phyloP scores from a whole-genome alignment of 768 basidiomycete genomes.

The Agrocybe pediades region DNA sequence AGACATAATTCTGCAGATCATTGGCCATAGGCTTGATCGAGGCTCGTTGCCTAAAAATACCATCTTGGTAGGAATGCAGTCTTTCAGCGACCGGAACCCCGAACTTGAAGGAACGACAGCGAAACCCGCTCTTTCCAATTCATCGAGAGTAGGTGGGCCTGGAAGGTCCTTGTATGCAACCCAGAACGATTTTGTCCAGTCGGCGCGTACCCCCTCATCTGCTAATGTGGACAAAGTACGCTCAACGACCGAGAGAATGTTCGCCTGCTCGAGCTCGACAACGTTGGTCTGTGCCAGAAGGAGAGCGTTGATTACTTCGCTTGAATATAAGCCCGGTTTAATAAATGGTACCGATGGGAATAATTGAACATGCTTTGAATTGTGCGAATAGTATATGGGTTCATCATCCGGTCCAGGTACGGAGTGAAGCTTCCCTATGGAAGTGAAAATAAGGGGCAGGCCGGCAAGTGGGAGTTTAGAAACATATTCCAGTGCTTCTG shows the following conservation, averaged over 20 bases:
- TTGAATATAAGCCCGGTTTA: not conserved
- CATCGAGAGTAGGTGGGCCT: slow-evolving; percentile 8
- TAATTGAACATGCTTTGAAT: not conserved
- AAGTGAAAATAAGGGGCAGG: slow-evolving; percentile 10
- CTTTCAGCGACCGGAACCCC: not conserved
- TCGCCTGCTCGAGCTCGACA: not conserved
- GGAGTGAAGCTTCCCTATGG: not conserved
- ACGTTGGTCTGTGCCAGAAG: slow-evolving; percentile 6
- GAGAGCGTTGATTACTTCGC: not conserved
- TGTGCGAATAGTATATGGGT: slow-evolving; percentile 1
- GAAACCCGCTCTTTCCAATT: not conserved
- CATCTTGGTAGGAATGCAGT: slow-evolving; percentile 7
- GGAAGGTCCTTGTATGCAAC: slow-evolving; percentile 3
- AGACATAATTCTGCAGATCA: not conserved
- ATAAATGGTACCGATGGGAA: slow-evolving; percentile 11
- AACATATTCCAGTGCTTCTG: slow-evolving; percentile 6
- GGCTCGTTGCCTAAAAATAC: not conserved
- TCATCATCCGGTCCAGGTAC: not conserved
- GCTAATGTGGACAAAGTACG: not conserved
- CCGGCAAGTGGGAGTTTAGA: not conserved
- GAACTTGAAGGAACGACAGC: not conserved
- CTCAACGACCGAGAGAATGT: not conserved
- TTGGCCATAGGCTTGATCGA: not conserved
- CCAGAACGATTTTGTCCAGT: slow-evolving; percentile 13
- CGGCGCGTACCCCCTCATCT: not conserved